Base-by-base conservation (phyloP, 352 stramenopile species). In the Globisporangium viniferum region DNA sequence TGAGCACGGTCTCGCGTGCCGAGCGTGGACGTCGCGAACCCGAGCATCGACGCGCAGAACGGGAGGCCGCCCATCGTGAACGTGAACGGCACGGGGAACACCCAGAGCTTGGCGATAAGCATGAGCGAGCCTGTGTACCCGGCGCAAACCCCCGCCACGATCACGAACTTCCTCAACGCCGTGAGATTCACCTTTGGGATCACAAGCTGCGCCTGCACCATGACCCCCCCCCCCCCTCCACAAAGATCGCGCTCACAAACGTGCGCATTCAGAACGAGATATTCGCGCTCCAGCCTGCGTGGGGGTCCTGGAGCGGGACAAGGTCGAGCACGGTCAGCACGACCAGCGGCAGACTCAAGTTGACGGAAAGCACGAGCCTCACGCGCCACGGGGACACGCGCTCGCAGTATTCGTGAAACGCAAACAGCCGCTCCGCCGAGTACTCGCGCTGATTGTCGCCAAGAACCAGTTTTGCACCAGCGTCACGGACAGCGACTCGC, bases 301-400 rank as follows among this genome's bases (percentile, higher is more conserved):
- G 15, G 2, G 60, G 60, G 33, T 57, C 20, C 46, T 66, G 44
- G 18, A 66, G 60, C 31, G 60, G 48, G 18, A 59, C 29, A 14
- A 66, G 7, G 20, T 66, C 46, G 29, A 48, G 29, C 18, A 35
- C n/a, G 4, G 29, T 31, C 18, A 66, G 29, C 60, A 59, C 18
- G 8, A 59, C 12, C 46, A 59, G 18, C 10, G 39, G 39, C 12
- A 46, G 39, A 14, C 39, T 46, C 39, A 46, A 15, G 39, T 46
- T 46, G 39, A 46, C 5, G 14, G 27, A 31, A 15, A 59, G 44
- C 48, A 51, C 18, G 29, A 55, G 29, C 29, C 20, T 5, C 18
- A 53, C 35, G 35, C 10, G 35, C 35, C 35, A 39, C 8, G 8
- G 35, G 1, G 35, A 14, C 39, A 46, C 39, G 12, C 39, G 12